A percentile compares a stretch with the other conserved stretches of the same genome.
phyloP scores from a whole-genome alignment of 768 basidiomycete genomes.

The Collybia nuda region DNA sequence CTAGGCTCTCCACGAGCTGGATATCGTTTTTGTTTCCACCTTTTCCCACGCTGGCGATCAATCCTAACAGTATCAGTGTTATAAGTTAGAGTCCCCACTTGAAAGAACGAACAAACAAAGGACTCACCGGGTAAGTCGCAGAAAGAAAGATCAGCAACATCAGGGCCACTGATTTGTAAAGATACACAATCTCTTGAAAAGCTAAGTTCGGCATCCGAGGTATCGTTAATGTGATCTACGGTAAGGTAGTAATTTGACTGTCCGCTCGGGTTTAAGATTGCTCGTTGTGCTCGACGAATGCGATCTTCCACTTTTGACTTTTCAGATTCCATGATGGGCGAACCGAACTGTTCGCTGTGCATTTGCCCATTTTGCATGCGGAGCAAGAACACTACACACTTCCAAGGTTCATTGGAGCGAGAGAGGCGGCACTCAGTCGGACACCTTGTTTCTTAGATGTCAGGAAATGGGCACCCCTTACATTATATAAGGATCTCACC shows the following conservation, averaged over 20 bases:
- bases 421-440: constrained; percentile 59
- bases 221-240: constrained; percentile 27
- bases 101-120: background rate
- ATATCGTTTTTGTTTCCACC: constrained; percentile 56
- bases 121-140: constrained; percentile 56
- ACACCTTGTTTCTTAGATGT: constrained; percentile 35
- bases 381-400: constrained; percentile 49
- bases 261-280: constrained; percentile 59
- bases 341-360: constrained; percentile 42
- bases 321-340: constrained; percentile 45
- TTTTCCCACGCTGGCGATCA: constrained; percentile 56
- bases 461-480: background rate
- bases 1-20: constrained; percentile 56
- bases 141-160: constrained; percentile 64
- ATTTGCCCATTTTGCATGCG: constrained; percentile 40
- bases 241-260: constrained; percentile 33
- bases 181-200: constrained; percentile 62
- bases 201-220: constrained; percentile 18
- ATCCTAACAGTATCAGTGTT: constrained; percentile 28
- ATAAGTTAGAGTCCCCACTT: no score
- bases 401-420: constrained; percentile 40
- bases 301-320: constrained; percentile 55
- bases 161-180: constrained; percentile 56
- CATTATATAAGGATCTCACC: constrained; percentile 33
- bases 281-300: constrained; percentile 63